Evolutionary conservation across 306 rosid genomes (phyloP).

Genomic region (Senna siamea): DNA sequence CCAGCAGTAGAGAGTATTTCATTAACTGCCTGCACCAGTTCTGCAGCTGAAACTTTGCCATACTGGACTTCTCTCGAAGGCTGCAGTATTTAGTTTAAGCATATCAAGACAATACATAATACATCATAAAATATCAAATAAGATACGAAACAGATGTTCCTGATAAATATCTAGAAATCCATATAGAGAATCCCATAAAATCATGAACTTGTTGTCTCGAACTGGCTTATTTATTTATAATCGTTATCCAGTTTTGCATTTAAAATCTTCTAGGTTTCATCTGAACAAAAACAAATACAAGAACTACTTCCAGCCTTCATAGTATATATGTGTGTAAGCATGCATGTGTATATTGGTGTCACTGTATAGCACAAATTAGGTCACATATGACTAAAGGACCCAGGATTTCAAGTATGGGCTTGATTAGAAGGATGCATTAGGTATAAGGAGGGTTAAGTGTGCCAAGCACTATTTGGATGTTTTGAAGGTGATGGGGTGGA

Average conservation of each 20-base stretch:
- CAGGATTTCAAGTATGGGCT: not conserved
- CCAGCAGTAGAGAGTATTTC: constrained; percentile 97
- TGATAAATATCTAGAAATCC: not conserved
- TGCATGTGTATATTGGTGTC: not conserved
- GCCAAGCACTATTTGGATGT: not conserved
- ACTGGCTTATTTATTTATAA: constrained; percentile 13
- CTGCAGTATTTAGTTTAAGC: constrained; percentile 52
- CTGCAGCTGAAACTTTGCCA: constrained; percentile 84
- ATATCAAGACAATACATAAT: constrained; percentile 29
- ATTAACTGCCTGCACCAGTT: constrained; percentile 89
- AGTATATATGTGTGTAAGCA: not conserved
- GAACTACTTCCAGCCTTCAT: not conserved
- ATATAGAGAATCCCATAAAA: not conserved
- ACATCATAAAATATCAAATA: constrained; percentile 8
- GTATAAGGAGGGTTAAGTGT: not conserved
- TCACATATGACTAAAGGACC: constrained; percentile 12
- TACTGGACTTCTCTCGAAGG: constrained; percentile 61
- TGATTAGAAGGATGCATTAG: not conserved
- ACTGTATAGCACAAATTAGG: constrained; percentile 9
- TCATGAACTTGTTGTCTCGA: not conserved
- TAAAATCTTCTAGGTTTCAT: constrained; percentile 16
- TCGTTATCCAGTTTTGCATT: constrained; percentile 1
- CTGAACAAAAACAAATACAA: constrained; percentile 18
- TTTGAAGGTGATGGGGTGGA: not conserved
- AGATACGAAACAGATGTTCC: constrained; percentile 10